Conservation (phyloP, 169 alveolate genomes). For the Plasmodium gonderi region DNA sequence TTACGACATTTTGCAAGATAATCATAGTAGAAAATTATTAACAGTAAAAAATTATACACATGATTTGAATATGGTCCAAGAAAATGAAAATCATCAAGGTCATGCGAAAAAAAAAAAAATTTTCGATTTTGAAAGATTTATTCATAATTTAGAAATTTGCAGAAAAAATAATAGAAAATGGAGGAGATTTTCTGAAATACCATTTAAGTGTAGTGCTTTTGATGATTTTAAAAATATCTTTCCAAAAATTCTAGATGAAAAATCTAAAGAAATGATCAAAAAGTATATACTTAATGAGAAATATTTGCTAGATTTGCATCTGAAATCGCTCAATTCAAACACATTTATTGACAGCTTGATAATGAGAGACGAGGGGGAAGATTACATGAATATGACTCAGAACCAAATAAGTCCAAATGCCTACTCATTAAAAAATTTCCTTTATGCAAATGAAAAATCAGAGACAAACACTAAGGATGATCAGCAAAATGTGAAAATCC, state of each 20-base stretch:
- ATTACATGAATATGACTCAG: conserved; percentile 29
- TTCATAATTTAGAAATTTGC: conserved; percentile 53
- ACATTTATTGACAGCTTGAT: conserved; percentile 47
- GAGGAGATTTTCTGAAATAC: conserved; percentile 43
- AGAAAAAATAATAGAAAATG: conserved; percentile 66
- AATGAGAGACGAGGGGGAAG: conserved; percentile 41
- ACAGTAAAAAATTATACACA: neutral
- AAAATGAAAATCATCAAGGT: neutral
- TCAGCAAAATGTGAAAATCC: neutral
- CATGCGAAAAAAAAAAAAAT: conserved; percentile 16
- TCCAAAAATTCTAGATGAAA: conserved; percentile 54
- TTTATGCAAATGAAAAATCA: conserved; percentile 3
- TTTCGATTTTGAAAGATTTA: conserved; percentile 60
- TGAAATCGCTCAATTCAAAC: conserved; percentile 68
- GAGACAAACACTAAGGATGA: conserved; percentile 1
- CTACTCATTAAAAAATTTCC: conserved; percentile 12
- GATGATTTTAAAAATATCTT: conserved; percentile 54
- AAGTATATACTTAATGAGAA: conserved; percentile 74
- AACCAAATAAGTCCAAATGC: conserved; percentile 45
- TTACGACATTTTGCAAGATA: conserved; percentile 43
- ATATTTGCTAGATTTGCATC: conserved; percentile 75
- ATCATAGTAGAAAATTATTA: conserved; percentile 21
- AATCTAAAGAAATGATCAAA: conserved; percentile 70
- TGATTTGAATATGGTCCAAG: neutral
- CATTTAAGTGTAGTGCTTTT: conserved; percentile 58